A percentile compares a stretch with the other conserved stretches of the same genome.
Conservation (phyloP, 2,329 filamentous ascomycete species). For the Fusarium mundagurra region DNA sequence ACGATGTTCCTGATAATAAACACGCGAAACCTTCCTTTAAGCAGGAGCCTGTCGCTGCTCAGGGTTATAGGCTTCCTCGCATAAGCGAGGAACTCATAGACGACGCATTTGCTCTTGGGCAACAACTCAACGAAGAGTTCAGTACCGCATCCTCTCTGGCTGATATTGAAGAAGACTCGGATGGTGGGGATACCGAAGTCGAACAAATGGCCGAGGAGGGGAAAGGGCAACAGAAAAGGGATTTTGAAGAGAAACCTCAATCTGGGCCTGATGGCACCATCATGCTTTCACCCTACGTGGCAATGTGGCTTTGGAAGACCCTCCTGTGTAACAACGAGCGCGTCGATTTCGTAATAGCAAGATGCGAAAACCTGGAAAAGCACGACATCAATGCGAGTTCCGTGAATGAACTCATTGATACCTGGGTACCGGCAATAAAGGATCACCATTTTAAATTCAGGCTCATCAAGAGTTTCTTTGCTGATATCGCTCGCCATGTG, state of each 20-base stretch:
- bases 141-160: neutral
- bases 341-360: neutral
- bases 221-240: neutral
- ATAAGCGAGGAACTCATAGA: neutral
- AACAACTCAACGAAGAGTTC: constrained; percentile 4
- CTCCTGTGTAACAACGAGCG: neutral
- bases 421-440: neutral
- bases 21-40: too few species aligned
- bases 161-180: neutral
- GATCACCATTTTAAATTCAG: neutral
- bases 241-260: neutral
- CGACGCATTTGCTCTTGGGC: neutral
- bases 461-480: neutral
- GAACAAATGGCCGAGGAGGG: neutral
- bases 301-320: neutral
- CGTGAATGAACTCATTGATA: neutral
- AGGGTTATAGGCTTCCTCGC: neutral
- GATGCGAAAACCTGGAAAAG: neutral
- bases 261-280: neutral
- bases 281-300: neutral
- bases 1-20: neutral
- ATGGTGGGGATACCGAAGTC: neutral
- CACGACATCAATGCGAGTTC: neutral
- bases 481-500: neutral
- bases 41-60: neutral